Percentiles rank a stretch among this genome's conserved stretches.
Conservation (phyloP, 179 eudicot species). For the Patellifolia procumbens region DNA sequence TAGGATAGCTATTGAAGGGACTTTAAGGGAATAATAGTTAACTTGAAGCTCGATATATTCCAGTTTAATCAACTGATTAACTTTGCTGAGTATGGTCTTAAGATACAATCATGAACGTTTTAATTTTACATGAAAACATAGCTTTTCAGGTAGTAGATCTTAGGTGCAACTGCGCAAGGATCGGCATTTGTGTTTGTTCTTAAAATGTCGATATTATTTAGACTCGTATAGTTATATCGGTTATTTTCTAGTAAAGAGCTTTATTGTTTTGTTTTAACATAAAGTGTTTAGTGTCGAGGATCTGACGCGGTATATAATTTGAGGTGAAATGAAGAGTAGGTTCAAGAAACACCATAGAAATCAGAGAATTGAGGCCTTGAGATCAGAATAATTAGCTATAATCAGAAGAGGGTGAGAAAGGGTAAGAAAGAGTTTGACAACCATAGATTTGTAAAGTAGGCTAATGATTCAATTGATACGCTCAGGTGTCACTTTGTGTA, state of each 20-base stretch:
- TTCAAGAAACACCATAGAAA: too few relatives aligned
- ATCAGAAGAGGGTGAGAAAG: not conserved
- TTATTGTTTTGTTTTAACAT: too few relatives aligned
- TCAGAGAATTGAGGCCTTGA: not conserved
- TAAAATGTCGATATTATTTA: too few relatives aligned
- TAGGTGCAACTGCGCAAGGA: not conserved
- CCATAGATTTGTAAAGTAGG: constrained; percentile 22
- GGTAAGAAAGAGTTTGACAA: constrained; percentile 17
- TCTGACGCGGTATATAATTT: too few relatives aligned
- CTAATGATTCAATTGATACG: constrained; percentile 13
- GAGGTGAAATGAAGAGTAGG: too few relatives aligned
- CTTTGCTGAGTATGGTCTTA: not conserved
- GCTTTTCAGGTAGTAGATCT: not conserved
- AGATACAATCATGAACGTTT: not conserved
- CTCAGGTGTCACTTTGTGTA: constrained; percentile 24
- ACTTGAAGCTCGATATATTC: not conserved
- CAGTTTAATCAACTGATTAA: not conserved
- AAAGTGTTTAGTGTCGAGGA: too few relatives aligned
- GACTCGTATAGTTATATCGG: too few relatives aligned
- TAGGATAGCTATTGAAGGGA: constrained; percentile 21
- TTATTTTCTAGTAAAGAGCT: too few relatives aligned
- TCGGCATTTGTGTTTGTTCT: not conserved
- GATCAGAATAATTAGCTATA: constrained; percentile 20
- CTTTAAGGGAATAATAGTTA: not conserved
- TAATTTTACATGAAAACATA: not conserved